These are phyloP conservation scores for Barnettozyma vustinii DNA, from an alignment of 805 yeast species.

Conservation along the genomic window DNA sequence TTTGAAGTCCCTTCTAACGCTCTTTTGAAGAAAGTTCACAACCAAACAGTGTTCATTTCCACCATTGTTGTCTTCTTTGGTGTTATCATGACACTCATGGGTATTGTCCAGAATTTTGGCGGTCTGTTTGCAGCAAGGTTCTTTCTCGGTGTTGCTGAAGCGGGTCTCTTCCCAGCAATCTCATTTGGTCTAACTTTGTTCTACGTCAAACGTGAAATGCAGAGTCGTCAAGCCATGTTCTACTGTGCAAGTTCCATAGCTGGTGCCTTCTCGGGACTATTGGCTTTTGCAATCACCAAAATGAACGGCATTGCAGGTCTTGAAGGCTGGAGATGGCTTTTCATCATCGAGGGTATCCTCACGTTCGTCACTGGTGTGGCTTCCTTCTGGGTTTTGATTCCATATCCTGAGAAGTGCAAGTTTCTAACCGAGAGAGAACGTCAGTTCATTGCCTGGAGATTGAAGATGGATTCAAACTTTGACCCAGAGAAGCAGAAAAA, in stretches of 20 bases:
- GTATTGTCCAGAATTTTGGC: constrained; percentile 33
- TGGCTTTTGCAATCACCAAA: constrained; percentile 35
- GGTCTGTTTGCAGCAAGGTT: constrained; percentile 34
- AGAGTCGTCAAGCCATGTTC: constrained; percentile 33
- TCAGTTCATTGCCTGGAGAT: constrained; percentile 15
- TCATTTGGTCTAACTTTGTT: constrained; percentile 33
- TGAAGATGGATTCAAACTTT: constrained; percentile 9
- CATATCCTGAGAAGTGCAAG: constrained; percentile 38
- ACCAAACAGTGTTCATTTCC: constrained; percentile 43
- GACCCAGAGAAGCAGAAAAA: not conserved
- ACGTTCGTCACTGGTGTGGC: constrained; percentile 34
- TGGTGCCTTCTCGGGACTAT: constrained; percentile 39
- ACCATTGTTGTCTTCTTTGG: constrained; percentile 40
- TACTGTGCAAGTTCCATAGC: constrained; percentile 36
- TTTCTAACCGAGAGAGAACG: constrained; percentile 36
- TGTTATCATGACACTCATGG: constrained; percentile 39
- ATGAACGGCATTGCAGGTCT: constrained; percentile 30
- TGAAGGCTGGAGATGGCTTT: constrained; percentile 40
- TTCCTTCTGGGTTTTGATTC: constrained; percentile 31
- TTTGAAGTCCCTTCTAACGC: constrained; percentile 32
- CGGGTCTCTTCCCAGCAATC: constrained; percentile 39
- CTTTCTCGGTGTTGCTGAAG: constrained; percentile 38
- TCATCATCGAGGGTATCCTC: constrained; percentile 23
- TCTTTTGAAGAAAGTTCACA: constrained; percentile 12
- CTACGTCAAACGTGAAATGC: constrained; percentile 34